Evolutionary conservation across 176 grass and related monocot species (phyloP), one percentile per base, ranked within the genome.

Genomic region (Poa pratensis): DNA sequence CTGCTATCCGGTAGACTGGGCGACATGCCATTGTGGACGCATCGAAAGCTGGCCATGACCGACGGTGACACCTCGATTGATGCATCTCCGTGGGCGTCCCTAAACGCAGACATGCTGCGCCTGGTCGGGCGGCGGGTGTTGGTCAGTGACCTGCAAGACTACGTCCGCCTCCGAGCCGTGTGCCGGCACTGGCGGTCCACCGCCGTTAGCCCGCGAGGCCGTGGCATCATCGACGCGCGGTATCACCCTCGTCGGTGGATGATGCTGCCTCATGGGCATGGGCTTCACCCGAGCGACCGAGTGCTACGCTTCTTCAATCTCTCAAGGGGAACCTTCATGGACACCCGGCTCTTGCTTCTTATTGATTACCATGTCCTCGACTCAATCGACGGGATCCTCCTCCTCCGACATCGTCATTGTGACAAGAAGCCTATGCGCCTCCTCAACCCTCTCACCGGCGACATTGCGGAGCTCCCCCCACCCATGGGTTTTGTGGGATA

Each of bases 391-490:
- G 65, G 65, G 9, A 11, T 69, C 34, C 65, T 69, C 30, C 64
- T 68, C 3, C 66, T 69, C 17, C 66, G 11, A 5, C 66, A 69
- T 1, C 30, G 37, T 1, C 16, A 67, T 19, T 8, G 16, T 9
- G 30, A 37, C 64, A 18, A 66, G 3, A 32, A 4, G 30, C 64
- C 66, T 8, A n/a, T 40, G 1, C 15, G 15, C 66, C 18, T 69
- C 32, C 32, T 69, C 66, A 69, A 69, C 34, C 66, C 66, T 20
- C 66, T 69, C 66, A 69, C 66, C 34, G 66, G 66, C 34, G 66
- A 69, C 0, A n/a, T 5, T 0, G 66, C 66, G 9, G 34, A 39
- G 66, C 66, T 69, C 9, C 66, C 66, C 16, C 34, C 34, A 34
- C 64, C 1, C 64, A 67, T 34, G 16, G 0, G 4, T 67, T 64